A percentile compares a stretch with the other conserved stretches of the same genome.
These are phyloP conservation scores for Grosmannia clavigera DNA, from an alignment of 2,329 filamentous ascomycete genomes.

Conservation along the genomic window DNA sequence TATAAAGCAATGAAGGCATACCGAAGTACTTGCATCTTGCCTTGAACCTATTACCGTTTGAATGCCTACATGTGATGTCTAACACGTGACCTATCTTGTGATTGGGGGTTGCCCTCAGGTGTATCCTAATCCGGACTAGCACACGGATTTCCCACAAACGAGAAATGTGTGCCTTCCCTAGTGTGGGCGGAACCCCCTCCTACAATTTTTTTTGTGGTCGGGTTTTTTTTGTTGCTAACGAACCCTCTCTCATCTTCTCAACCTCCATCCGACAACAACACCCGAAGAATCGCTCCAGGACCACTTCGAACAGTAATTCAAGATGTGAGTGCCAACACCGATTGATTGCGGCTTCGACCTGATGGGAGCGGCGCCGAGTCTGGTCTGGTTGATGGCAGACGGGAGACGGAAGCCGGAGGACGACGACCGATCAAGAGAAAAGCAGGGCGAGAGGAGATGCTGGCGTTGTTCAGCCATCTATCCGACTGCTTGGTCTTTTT, in stretches of 20 bases:
- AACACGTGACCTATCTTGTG: neutral
- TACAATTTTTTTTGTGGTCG: slow-evolving; percentile 6
- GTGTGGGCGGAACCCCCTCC: slow-evolving; percentile 3
- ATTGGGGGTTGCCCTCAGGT: slow-evolving; percentile 12
- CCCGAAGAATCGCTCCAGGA: slow-evolving; percentile 4
- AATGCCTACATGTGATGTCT: no score
- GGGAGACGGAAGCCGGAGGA: neutral
- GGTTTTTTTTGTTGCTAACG: slow-evolving; percentile 6
- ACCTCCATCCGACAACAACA: slow-evolving; percentile 3
- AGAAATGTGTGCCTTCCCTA: slow-evolving; percentile 9
- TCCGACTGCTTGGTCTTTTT: slow-evolving; percentile 15
- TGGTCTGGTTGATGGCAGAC: neutral
- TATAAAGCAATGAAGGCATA: neutral
- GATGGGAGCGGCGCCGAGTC: neutral
- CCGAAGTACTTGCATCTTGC: neutral
- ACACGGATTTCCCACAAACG: slow-evolving; percentile 9
- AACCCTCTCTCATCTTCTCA: neutral
- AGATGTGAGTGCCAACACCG: slow-evolving; percentile 8
- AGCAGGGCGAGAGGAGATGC: neutral
- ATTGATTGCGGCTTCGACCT: neutral
- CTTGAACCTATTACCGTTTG: neutral
- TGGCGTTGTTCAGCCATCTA: no score
- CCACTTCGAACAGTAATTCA: slow-evolving; percentile 8
- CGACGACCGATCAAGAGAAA: neutral
- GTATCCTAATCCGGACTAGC: slow-evolving; percentile 7